phyloP scores from a whole-genome alignment of 2,329 filamentous ascomycete genomes.

The Bipolaris gigantea region DNA sequence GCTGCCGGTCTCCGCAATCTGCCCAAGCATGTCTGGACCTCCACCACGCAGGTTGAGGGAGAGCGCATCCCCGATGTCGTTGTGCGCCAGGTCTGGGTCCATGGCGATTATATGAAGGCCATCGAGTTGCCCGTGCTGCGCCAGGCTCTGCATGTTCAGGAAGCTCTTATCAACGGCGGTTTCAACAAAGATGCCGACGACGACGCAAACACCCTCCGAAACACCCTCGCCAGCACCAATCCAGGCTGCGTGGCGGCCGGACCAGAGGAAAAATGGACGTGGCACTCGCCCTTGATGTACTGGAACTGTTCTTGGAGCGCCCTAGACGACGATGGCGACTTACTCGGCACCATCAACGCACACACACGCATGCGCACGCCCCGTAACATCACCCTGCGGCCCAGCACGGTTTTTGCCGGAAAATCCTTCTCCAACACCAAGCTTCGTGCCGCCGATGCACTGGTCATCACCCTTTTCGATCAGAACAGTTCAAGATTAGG shows the following conservation, averaged over 20 bases:
- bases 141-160: slow-evolving; percentile 69
- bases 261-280: slow-evolving; percentile 70
- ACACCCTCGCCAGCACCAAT: slow-evolving; percentile 17
- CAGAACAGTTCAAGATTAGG: slow-evolving; percentile 66
- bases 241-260: slow-evolving; percentile 39
- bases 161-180: slow-evolving; percentile 63
- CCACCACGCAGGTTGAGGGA: slow-evolving; percentile 65
- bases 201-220: background rate
- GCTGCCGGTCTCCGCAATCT: slow-evolving; percentile 71
- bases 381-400: slow-evolving; percentile 73
- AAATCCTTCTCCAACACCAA: slow-evolving; percentile 70
- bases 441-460: slow-evolving; percentile 71
- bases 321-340: slow-evolving; percentile 63
- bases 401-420: slow-evolving; percentile 81
- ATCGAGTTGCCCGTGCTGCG: slow-evolving; percentile 66
- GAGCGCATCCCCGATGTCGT: slow-evolving; percentile 65
- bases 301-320: slow-evolving; percentile 68
- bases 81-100: slow-evolving; percentile 80
- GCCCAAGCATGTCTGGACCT: slow-evolving; percentile 81
- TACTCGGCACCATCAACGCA: slow-evolving; percentile 70
- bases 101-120: slow-evolving; percentile 78
- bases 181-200: slow-evolving; percentile 18
- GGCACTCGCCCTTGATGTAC: slow-evolving; percentile 80
- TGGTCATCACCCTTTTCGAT: slow-evolving; percentile 77
- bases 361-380: slow-evolving; percentile 64